A percentile compares a stretch with the other conserved stretches of the same genome.
phyloP scores from a whole-genome alignment of 192 early-diverging fungal species.

The Coemansia interrupta region DNA sequence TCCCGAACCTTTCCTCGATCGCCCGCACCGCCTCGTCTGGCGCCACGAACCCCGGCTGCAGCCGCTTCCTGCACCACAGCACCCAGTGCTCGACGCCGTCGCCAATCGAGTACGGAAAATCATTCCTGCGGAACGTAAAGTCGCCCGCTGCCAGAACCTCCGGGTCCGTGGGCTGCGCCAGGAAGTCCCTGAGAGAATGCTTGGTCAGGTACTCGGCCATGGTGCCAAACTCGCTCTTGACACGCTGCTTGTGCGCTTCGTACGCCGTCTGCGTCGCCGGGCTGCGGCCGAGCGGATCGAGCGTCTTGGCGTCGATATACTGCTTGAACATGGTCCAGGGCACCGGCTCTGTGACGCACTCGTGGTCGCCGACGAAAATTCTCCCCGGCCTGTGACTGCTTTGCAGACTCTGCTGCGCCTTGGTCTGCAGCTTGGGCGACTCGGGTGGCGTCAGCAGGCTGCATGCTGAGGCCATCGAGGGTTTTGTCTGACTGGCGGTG shows the following conservation, averaged over 20 bases:
- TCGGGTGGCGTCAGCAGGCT: slow-evolving; percentile 37
- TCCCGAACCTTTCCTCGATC: slow-evolving; percentile 15
- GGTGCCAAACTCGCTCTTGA: slow-evolving; percentile 20
- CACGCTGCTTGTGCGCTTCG: slow-evolving; percentile 13
- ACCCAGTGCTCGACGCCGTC: slow-evolving; percentile 49
- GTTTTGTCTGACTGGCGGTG: not conserved
- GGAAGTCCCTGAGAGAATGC: slow-evolving; percentile 29
- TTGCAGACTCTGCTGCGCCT: slow-evolving; percentile 1
- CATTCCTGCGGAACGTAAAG: slow-evolving; percentile 34
- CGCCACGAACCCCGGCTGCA: slow-evolving; percentile 23
- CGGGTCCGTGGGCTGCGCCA: slow-evolving; percentile 14
- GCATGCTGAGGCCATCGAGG: not conserved
- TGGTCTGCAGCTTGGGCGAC: slow-evolving; percentile 20
- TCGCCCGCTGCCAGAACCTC: slow-evolving; percentile 11
- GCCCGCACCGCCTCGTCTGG: slow-evolving; percentile 24
- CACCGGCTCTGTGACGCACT: slow-evolving; percentile 14
- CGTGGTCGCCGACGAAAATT: slow-evolving; percentile 10
- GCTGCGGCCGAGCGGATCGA: slow-evolving; percentile 45
- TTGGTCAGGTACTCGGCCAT: slow-evolving; percentile 31
- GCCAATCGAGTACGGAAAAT: slow-evolving; percentile 35
- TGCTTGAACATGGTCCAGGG: slow-evolving; percentile 30
- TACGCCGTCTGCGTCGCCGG: slow-evolving; percentile 23
- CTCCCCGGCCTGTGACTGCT: not conserved
- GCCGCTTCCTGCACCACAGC: slow-evolving; percentile 39
- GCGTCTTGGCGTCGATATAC: slow-evolving; percentile 23